Conservation (phyloP, 192 early-diverging fungal genomes). For the Gigaspora rosea region DNA sequence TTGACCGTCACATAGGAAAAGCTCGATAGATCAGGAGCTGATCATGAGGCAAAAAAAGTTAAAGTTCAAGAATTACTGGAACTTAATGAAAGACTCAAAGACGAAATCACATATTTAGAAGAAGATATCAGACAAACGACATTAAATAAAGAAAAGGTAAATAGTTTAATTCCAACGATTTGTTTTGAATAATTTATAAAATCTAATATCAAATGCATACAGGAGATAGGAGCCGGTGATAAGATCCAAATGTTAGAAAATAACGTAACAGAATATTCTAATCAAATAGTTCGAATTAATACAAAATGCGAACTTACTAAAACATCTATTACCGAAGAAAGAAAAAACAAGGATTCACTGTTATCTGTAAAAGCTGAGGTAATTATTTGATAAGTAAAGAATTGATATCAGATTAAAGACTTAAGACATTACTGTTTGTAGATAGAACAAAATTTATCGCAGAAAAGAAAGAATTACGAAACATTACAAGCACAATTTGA, state of each 20-base stretch:
- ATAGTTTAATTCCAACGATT: not conserved
- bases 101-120: slow-evolving; percentile 67
- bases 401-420: not conserved
- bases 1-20: slow-evolving; percentile 34
- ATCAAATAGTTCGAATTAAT: slow-evolving; percentile 77
- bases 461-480: slow-evolving; percentile 43
- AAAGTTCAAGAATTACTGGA: slow-evolving; percentile 37
- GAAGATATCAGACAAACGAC: slow-evolving; percentile 56
- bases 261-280: slow-evolving; percentile 72
- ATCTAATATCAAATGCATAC: not conserved
- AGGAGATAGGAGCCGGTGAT: slow-evolving; percentile 61
- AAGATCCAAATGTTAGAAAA: slow-evolving; percentile 74
- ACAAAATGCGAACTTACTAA: slow-evolving; percentile 84
- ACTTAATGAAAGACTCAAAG: slow-evolving; percentile 55
- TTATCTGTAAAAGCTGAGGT: slow-evolving; percentile 48
- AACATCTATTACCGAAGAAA: slow-evolving; percentile 78
- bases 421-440: slow-evolving; percentile 17
- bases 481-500: slow-evolving; percentile 51
- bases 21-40: slow-evolving; percentile 40
- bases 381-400: not conserved
- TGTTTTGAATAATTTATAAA: not conserved
- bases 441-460: slow-evolving; percentile 47
- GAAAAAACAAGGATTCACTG: slow-evolving; percentile 44
- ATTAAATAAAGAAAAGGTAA: slow-evolving; percentile 42
- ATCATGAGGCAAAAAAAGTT: slow-evolving; percentile 39